Conservation (phyloP, 73 alveolate species). For the Urostyla sp. region DNA sequence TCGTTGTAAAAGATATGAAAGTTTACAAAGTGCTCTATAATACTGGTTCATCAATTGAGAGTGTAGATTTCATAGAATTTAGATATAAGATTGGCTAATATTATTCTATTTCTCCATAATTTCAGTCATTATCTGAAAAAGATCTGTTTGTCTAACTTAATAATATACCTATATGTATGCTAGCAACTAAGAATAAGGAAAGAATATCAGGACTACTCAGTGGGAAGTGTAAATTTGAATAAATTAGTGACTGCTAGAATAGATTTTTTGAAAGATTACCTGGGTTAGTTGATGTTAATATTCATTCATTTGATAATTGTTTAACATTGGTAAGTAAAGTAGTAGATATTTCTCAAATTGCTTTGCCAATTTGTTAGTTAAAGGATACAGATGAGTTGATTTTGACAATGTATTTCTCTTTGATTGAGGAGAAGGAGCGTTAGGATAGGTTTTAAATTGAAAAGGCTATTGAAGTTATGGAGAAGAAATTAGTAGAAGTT, state of each 20-base stretch:
- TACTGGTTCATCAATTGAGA: constrained; percentile 62
- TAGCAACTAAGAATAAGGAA: constrained; percentile 58
- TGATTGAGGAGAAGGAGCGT: constrained; percentile 1
- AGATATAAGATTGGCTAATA: constrained; percentile 29
- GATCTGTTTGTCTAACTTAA: constrained; percentile 34
- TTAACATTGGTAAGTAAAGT: neutral
- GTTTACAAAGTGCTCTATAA: constrained; percentile 61
- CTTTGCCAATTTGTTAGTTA: constrained; percentile 62
- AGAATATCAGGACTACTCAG: neutral
- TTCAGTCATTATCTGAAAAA: neutral
- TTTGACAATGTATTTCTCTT: constrained; percentile 5
- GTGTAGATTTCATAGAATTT: constrained; percentile 56
- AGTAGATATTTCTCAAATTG: constrained; percentile 8
- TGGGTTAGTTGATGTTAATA: constrained; percentile 64
- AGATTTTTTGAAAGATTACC: constrained; percentile 74
- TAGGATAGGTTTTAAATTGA: neutral
- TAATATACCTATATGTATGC: constrained; percentile 53
- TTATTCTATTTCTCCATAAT: neutral
- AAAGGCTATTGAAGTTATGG: neutral
- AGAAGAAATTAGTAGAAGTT: constrained; percentile 2
- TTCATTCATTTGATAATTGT: constrained; percentile 50
- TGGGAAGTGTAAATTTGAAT: constrained; percentile 21
- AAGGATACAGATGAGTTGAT: constrained; percentile 23
- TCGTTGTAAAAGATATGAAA: constrained; percentile 56
- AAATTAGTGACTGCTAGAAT: constrained; percentile 48